Evolutionary conservation across 192 early-diverging fungal genomes (phyloP), one percentile per base, ranked within the genome.

Genomic region (Lunasporangiospora selenospora): DNA sequence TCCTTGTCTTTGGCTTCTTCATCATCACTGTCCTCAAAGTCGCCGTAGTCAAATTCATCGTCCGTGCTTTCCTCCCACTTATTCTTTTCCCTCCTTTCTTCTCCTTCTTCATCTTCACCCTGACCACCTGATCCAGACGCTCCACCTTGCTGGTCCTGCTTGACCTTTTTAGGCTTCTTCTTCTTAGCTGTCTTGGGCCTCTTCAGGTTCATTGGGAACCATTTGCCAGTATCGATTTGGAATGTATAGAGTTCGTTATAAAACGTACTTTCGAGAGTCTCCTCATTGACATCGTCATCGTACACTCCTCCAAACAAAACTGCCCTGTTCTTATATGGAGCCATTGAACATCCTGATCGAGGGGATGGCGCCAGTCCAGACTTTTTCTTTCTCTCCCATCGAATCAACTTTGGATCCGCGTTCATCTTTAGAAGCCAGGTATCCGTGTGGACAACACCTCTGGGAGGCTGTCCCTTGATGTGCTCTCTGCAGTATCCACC

Each of bases 401-500:
- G 67, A 41, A 85, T 77, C 26, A 58, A 24, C 34, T 83, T 78
- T 15, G 78, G 60, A 27, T 91, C 87, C n/a, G 75, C 36, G 23
- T 77, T 77, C 81, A 91, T 83, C 52, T 84, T 86, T 54, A 91
- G 62, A 19, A 77, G 38, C 83, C 76, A 83, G 29, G 71, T 71
- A 49, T 82, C 85, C 26, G 71, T 77, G 42, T 85, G 82, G 2
- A 87, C 78, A 12, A 85, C 56, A 3, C 88, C 87, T 33, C 76
- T 69, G 37, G 81, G 61, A 45, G 86, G 84, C 48, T 88, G 63
- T 3, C 88, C 88, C 62, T 90, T 90, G 26, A 75, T 73, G 36
- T 82, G 63, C 40, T 78, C 77, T 59, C 88, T 89, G 31, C 76
- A 82, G 71, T 90, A 92, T 4, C 90, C 90, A 32, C 90, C 90